Conservation (phyloP, 352 stramenopile genomes). For the Thraustochytrium sp. region DNA sequence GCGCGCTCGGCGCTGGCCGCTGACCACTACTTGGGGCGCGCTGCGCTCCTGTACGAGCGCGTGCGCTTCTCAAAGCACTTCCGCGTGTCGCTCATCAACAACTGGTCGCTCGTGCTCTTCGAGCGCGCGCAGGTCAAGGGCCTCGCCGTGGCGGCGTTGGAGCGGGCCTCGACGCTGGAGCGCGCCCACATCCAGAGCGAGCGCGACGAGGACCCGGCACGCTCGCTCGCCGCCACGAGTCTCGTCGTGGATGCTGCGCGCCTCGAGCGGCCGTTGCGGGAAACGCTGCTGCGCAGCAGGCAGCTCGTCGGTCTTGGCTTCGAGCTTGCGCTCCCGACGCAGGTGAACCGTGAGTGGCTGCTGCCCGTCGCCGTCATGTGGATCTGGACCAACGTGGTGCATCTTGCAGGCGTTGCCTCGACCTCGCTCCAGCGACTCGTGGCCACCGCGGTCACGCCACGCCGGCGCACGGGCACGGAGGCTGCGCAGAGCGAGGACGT, state of each 20-base stretch:
- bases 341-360: not conserved
- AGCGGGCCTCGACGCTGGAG: not conserved
- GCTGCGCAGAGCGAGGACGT: not conserved
- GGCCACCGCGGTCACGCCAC: not conserved
- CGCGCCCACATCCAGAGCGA: not conserved
- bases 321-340: not conserved
- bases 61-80: conserved; percentile 29
- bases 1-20: not conserved
- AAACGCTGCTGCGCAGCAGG: not conserved
- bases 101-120: conserved; percentile 40
- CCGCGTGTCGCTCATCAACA: conserved; percentile 33
- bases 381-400: conserved; percentile 3
- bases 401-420: not conserved
- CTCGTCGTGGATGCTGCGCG: not conserved
- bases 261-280: not conserved
- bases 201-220: not conserved
- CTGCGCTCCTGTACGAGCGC: not conserved
- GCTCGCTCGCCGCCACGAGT: not conserved
- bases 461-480: not conserved
- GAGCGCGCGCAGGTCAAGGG: conserved; percentile 7
- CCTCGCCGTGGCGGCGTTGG: not conserved
- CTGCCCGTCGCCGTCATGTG: conserved; percentile 15
- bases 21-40: conserved; percentile 10
- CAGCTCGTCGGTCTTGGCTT: not conserved
- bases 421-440: not conserved